Evolutionary conservation across 306 rosid species (phyloP).

Genomic region (Gleditsia sinensis): DNA sequence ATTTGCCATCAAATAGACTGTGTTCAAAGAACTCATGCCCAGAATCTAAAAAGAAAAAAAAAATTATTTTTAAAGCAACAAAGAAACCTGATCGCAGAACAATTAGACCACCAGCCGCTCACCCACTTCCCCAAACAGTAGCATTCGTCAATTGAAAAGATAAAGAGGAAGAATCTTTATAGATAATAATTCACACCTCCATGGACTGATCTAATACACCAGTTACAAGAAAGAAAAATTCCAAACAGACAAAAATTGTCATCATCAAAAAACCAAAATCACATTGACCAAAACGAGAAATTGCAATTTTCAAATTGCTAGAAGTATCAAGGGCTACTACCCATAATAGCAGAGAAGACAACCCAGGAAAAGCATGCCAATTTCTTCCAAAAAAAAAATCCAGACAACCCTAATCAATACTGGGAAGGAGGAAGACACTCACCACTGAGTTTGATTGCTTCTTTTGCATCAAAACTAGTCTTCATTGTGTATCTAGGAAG

Average conservation of each 20-base stretch:
- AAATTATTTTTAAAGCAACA: not conserved
- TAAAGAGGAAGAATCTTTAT: not conserved
- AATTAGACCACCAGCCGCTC: not conserved
- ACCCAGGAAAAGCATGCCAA: not conserved
- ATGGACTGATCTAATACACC: not conserved
- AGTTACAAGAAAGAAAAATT: not conserved
- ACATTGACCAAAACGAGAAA: not conserved
- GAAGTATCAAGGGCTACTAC: not conserved
- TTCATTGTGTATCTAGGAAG: constrained; percentile 43
- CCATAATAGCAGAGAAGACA: not conserved
- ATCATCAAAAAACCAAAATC: constrained; percentile 23
- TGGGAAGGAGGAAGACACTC: not conserved
- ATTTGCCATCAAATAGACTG: not conserved
- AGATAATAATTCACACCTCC: not conserved
- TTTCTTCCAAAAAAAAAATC: not conserved
- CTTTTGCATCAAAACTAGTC: constrained; percentile 54
- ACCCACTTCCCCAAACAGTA: too few species aligned
- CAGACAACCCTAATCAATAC: not conserved
- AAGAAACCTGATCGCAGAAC: constrained; percentile 7
- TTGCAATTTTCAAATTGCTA: not conserved
- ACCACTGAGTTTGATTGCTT: constrained; percentile 57
- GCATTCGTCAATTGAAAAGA: constrained; percentile 20
- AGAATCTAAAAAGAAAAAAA: constrained; percentile 9
- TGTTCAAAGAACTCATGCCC: constrained; percentile 6
- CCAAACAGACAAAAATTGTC: not conserved